Conservation (phyloP, 2,329 filamentous ascomycete species). For the Scleromitrula shiraiana region DNA sequence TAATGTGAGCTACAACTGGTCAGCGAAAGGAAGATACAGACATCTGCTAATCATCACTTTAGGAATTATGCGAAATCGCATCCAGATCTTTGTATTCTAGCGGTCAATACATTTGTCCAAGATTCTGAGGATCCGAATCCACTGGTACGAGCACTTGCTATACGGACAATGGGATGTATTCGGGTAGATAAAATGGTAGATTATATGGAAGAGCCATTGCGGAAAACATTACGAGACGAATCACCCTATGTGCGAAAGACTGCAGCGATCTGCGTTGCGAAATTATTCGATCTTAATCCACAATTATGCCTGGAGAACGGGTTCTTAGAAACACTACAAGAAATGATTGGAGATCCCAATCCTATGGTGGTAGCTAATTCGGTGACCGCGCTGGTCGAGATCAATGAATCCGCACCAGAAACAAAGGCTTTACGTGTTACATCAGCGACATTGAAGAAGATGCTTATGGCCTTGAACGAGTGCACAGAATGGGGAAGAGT, state of each 20-base stretch:
- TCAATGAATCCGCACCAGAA: conserved; percentile 82
- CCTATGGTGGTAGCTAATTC: conserved; percentile 99
- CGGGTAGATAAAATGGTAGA: conserved; percentile 99
- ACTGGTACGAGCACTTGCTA: conserved; percentile 85
- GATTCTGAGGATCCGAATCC: conserved; percentile 98
- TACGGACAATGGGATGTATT: conserved; percentile 98
- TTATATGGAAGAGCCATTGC: conserved; percentile 96
- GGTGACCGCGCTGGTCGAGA: conserved; percentile 87
- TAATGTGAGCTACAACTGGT: conserved; percentile 57
- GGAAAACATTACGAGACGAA: conserved; percentile 94
- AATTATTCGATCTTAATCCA: conserved; percentile 93
- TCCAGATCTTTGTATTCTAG: conserved; percentile 94
- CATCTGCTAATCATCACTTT: conserved; percentile 12
- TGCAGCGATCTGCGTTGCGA: conserved; percentile 93
- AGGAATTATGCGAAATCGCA: conserved; percentile 99
- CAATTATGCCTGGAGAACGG: conserved; percentile 92
- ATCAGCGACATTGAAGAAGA: conserved; percentile 79
- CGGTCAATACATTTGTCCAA: conserved; percentile 98
- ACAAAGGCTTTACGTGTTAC: conserved; percentile 81
- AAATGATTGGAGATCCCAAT: conserved; percentile 94
- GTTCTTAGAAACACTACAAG: conserved; percentile 87
- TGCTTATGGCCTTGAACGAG: conserved; percentile 92
- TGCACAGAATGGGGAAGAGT: conserved; percentile 98
- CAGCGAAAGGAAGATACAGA: not conserved
- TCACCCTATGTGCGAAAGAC: conserved; percentile 98